phyloP scores from a whole-genome alignment of 306 rosid species.

The Vigna unguiculata region DNA sequence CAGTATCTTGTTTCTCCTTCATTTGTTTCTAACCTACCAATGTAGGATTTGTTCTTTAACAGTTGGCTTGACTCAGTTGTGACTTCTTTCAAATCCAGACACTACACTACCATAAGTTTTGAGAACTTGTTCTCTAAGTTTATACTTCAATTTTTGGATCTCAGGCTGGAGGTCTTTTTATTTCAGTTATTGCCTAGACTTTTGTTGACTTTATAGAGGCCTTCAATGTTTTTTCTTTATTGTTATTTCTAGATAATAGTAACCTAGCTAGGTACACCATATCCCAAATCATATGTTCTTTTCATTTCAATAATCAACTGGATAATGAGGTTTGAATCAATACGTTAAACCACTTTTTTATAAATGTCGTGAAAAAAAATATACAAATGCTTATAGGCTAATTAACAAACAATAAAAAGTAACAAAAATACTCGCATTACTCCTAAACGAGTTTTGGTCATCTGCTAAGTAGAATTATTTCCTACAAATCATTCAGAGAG shows the following conservation, averaged over 20 bases:
- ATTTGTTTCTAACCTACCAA: neutral
- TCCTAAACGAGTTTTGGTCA: conserved; percentile 33
- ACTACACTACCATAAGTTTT: neutral
- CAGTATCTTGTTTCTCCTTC: neutral
- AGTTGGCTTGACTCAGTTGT: neutral
- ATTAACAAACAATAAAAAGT: neutral
- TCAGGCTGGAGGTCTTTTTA: neutral
- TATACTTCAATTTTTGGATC: neutral
- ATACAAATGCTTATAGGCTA: neutral
- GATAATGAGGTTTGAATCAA: neutral
- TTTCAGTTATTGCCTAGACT: neutral
- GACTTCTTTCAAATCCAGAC: neutral
- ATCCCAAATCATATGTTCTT: conserved; percentile 1
- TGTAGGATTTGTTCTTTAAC: neutral
- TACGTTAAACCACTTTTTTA: neutral
- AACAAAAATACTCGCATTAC: neutral
- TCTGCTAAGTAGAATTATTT: conserved; percentile 10
- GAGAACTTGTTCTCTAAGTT: neutral
- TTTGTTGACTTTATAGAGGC: neutral
- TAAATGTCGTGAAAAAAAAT: neutral
- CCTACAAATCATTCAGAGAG: conserved; percentile 15
- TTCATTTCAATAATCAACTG: conserved; percentile 17
- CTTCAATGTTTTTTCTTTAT: neutral
- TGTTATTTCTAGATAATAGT: neutral
- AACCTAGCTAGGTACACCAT: neutral